A percentile compares a stretch with the other conserved stretches of the same genome.
These are phyloP conservation scores for Capsicum rhomboideum DNA, from an alignment of 257 asterid species.

Conservation along the genomic window DNA sequence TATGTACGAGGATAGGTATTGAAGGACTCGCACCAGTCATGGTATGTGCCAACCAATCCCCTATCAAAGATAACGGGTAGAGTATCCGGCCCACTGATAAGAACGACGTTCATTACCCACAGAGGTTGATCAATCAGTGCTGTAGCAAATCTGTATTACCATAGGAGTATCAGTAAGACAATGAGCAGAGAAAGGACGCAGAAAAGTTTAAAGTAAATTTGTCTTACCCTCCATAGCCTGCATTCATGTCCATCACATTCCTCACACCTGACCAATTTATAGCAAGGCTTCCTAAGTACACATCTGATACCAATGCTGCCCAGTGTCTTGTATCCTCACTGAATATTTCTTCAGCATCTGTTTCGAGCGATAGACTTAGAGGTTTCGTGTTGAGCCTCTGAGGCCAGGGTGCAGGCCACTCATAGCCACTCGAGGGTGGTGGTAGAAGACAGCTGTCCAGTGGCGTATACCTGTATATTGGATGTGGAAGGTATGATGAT, in stretches of 20 bases:
- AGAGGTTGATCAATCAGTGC: slow-evolving; percentile 53
- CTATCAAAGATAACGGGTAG: slow-evolving; percentile 67
- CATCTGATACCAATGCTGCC: slow-evolving; percentile 76
- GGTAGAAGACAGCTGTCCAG: slow-evolving; percentile 72
- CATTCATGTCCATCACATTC: slow-evolving; percentile 94
- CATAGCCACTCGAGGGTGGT: slow-evolving; percentile 11
- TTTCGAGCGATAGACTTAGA: slow-evolving; percentile 37
- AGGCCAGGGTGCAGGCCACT: slow-evolving; percentile 95
- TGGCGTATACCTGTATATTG: slow-evolving; percentile 57
- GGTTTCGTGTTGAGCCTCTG: slow-evolving; percentile 65
- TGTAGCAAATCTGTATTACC: slow-evolving; percentile 68
- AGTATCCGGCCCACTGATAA: slow-evolving; percentile 63
- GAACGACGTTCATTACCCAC: slow-evolving; percentile 94
- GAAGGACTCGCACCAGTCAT: slow-evolving; percentile 97
- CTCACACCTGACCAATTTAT: slow-evolving; percentile 69
- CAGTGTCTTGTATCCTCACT: slow-evolving; percentile 68
- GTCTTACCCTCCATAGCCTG: slow-evolving; percentile 92
- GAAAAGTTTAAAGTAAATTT: neutral
- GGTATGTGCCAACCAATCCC: slow-evolving; percentile 86
- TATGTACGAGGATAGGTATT: slow-evolving; percentile 86
- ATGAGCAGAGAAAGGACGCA: neutral
- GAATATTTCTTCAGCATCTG: slow-evolving; percentile 54
- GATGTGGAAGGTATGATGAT: neutral
- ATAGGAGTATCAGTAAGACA: neutral
- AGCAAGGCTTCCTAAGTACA: slow-evolving; percentile 59